These are phyloP conservation scores for Evernia prunastri DNA, from an alignment of 495 filamentous ascomycete species.

Conservation along the genomic window DNA sequence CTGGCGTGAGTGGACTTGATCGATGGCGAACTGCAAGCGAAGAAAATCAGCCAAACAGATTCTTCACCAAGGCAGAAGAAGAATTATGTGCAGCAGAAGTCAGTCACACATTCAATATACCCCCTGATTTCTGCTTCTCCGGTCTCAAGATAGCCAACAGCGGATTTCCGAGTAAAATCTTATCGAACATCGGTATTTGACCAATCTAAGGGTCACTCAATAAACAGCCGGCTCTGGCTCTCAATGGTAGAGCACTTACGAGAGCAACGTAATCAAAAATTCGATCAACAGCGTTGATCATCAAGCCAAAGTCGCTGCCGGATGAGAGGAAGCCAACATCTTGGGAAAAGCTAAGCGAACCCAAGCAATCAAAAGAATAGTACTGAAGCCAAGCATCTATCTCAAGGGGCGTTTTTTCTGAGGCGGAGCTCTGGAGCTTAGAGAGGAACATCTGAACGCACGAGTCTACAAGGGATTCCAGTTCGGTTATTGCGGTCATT, in stretches of 20 bases:
- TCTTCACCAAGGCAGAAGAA: neutral
- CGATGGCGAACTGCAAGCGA: conserved; percentile 44
- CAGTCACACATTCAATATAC: neutral
- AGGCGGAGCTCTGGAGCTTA: conserved; percentile 52
- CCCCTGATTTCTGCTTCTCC: conserved; percentile 4
- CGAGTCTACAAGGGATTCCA: conserved; percentile 66
- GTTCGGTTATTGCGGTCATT: conserved; percentile 66
- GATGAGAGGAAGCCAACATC: conserved; percentile 57
- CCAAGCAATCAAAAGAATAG: conserved; percentile 70
- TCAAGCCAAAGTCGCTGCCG: conserved; percentile 51
- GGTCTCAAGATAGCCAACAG: neutral
- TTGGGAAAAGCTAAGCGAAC: conserved; percentile 57
- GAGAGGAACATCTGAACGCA: conserved; percentile 57
- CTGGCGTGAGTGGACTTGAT: conserved; percentile 33
- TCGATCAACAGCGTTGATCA: conserved; percentile 37
- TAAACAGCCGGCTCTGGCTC: neutral
- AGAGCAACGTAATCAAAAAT: conserved; percentile 46
- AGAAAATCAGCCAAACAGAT: conserved; percentile 39
- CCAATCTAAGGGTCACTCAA: neutral
- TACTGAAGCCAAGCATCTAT: conserved; percentile 72
- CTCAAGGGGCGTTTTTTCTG: conserved; percentile 45
- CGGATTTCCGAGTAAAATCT: neutral
- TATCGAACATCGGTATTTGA: neutral
- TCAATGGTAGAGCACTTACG: conserved; percentile 16
- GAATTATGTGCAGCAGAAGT: neutral